phyloP scores from a whole-genome alignment of 1,284 basidiomycete genomes.

The Leucoagaricus sp. region DNA sequence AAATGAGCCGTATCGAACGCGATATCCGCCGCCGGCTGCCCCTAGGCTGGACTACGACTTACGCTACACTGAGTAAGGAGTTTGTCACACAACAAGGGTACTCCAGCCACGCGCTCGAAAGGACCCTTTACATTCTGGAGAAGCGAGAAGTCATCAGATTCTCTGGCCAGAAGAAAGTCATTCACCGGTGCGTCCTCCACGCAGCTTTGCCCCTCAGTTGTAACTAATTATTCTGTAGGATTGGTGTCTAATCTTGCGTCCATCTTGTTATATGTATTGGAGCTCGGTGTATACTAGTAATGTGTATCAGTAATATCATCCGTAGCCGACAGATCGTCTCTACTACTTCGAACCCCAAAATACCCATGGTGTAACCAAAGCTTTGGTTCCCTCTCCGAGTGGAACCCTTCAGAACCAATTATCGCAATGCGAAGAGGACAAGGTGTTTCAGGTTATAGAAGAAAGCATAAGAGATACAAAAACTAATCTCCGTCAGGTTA shows the following conservation, averaged over 20 bases:
- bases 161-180: conserved; percentile 63
- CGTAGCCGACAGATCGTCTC: background rate
- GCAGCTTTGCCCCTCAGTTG: background rate
- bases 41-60: conserved; percentile 96
- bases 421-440: conserved; percentile 4
- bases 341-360: background rate
- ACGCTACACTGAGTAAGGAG: conserved; percentile 92
- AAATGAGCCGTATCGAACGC: conserved; percentile 91
- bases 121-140: conserved; percentile 91
- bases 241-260: conserved; percentile 9
- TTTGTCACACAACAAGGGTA: conserved; percentile 94
- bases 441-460: conserved; percentile 4
- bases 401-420: background rate
- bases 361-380: background rate
- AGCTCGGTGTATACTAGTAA: conserved; percentile 10
- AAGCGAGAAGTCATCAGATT: conserved; percentile 95
- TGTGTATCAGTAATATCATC: conserved; percentile 9
- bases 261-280: background rate
- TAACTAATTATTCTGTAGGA: conserved; percentile 5
- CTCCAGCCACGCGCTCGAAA: conserved; percentile 89
- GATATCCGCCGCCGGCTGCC: conserved; percentile 89
- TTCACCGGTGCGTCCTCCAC: background rate
- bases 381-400: background rate
- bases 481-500: background rate
- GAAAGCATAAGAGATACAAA: background rate